phyloP scores from a whole-genome alignment of 495 filamentous ascomycete species.

The Pseudomonodictys pantanalensis region DNA sequence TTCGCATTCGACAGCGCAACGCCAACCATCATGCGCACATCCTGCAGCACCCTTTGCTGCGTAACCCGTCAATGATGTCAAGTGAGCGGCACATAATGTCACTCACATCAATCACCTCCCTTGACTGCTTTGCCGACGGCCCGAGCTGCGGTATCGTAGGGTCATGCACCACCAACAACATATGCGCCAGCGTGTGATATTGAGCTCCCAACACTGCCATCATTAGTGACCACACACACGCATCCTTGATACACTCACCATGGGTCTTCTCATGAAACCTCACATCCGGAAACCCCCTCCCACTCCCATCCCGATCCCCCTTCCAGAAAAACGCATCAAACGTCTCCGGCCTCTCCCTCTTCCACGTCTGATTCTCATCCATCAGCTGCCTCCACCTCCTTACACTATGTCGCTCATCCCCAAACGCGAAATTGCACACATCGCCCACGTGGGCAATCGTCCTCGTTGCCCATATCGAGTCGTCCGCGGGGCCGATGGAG shows the following conservation, averaged over 20 bases:
- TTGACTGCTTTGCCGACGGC: slow-evolving; percentile 27
- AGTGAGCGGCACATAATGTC: background rate
- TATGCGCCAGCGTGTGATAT: slow-evolving; percentile 26
- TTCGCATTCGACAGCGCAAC: slow-evolving; percentile 25
- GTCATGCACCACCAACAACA: slow-evolving; percentile 29
- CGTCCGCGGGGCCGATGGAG: slow-evolving; percentile 19
- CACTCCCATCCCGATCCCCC: slow-evolving; percentile 27
- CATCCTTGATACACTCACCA: slow-evolving; percentile 4
- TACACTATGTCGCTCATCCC: slow-evolving; percentile 23
- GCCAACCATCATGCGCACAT: slow-evolving; percentile 24
- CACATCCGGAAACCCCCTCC: slow-evolving; percentile 28
- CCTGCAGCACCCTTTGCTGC: slow-evolving; percentile 26
- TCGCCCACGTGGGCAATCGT: slow-evolving; percentile 31
- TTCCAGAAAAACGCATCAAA: slow-evolving; percentile 26
- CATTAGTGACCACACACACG: too few species aligned
- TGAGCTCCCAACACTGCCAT: slow-evolving; percentile 32
- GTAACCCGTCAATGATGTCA: background rate
- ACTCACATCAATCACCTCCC: slow-evolving; percentile 24
- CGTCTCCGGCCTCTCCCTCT: slow-evolving; percentile 10
- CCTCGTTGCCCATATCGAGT: slow-evolving; percentile 27
- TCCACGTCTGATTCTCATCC: slow-evolving; percentile 26
- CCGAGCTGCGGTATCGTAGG: slow-evolving; percentile 30
- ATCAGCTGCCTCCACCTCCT: slow-evolving; percentile 19
- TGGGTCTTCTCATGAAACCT: slow-evolving; percentile 26
- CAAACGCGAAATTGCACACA: slow-evolving; percentile 29